A percentile compares a stretch with the other conserved stretches of the same genome.
Evolutionary conservation across 2,329 filamentous ascomycete genomes (phyloP).

Genomic region (Penicillium sumatraense): DNA sequence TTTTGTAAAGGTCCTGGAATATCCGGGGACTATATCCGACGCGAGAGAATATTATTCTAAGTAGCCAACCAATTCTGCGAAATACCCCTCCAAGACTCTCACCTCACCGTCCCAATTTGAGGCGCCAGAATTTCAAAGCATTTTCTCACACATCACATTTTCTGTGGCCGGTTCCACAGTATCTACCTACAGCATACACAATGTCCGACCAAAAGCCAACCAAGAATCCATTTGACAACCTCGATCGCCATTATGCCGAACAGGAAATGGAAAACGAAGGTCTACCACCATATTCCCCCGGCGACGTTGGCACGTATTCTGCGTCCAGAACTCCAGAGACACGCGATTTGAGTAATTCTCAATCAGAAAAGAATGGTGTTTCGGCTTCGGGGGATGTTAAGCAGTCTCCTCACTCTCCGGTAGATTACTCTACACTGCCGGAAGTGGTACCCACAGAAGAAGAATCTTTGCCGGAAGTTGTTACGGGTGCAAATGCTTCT

Average conservation of each 20-base stretch:
- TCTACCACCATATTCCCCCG: neutral
- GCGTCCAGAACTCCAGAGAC: neutral
- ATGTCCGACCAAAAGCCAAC: neutral
- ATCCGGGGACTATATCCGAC: too few species aligned
- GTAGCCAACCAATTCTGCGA: too few species aligned
- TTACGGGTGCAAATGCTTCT: neutral
- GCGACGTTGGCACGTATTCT: neutral
- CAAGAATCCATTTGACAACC: slow-evolving; percentile 7
- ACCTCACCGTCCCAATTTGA: neutral
- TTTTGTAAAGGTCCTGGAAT: too few species aligned
- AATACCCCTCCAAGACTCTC: neutral
- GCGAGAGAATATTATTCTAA: too few species aligned
- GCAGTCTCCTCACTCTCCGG: neutral
- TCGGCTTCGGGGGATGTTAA: too few species aligned
- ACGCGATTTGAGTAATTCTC: neutral
- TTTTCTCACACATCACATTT: neutral
- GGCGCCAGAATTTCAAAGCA: neutral
- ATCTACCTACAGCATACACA: too few species aligned
- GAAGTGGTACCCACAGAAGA: neutral
- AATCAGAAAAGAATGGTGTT: neutral
- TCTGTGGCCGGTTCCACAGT: too few species aligned
- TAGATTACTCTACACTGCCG: neutral
- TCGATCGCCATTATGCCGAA: slow-evolving; percentile 1
- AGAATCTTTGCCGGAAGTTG: neutral
- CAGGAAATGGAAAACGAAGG: neutral